Evolutionary conservation across 2,329 filamentous ascomycete species (phyloP).

Genomic region (Coniosporium tulheliwenetii): DNA sequence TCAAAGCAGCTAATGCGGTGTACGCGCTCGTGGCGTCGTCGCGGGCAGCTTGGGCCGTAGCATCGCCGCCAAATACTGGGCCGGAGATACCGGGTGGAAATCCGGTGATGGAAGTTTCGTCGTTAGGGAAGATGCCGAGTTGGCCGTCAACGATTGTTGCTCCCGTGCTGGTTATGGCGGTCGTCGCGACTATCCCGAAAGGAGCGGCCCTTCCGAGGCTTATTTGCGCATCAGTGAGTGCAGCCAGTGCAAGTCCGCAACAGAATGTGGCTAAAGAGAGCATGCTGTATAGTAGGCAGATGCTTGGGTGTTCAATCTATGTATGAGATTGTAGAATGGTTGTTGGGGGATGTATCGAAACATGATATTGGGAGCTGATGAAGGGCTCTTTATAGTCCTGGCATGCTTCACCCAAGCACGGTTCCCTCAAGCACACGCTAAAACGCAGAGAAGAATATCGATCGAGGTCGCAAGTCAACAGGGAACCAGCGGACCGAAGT

Average conservation of each 20-base stretch:
- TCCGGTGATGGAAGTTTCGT: neutral
- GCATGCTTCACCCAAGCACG: too few relatives aligned
- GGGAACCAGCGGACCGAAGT: too few relatives aligned
- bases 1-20: neutral
- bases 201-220: neutral
- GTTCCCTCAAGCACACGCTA: too few relatives aligned
- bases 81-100: neutral
- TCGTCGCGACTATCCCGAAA: neutral
- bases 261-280: neutral
- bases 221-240: neutral
- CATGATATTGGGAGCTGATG: too few relatives aligned
- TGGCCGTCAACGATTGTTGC: neutral
- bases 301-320: too few relatives aligned
- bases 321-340: too few relatives aligned
- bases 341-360: too few relatives aligned
- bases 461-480: too few relatives aligned
- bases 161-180: neutral
- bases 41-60: neutral
- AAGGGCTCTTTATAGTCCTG: too few relatives aligned
- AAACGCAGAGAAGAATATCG: too few relatives aligned
- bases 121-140: neutral
- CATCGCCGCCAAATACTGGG: neutral
- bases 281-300: neutral
- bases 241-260: neutral
- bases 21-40: neutral